Percentiles rank a stretch among this genome's conserved stretches.
These are phyloP conservation scores for Annulohypoxylon nitens DNA, from an alignment of 495 filamentous ascomycete species.

Conservation along the genomic window DNA sequence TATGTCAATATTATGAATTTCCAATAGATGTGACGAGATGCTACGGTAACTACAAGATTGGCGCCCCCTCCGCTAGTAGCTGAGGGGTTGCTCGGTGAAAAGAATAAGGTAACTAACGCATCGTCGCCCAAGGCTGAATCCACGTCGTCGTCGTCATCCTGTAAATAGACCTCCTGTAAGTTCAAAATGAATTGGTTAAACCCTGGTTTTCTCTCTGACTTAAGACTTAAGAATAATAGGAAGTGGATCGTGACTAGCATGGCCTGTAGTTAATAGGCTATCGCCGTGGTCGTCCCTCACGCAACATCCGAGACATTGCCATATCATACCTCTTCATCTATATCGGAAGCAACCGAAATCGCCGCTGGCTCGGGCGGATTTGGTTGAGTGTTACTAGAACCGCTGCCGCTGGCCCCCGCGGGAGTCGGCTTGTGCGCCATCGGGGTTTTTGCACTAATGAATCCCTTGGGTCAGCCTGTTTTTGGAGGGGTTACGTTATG, in stretches of 20 bases:
- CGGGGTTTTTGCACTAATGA: slow-evolving; percentile 16
- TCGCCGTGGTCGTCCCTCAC: slow-evolving; percentile 7
- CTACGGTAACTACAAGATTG: neutral
- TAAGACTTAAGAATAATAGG: slow-evolving; percentile 1
- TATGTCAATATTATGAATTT: slow-evolving; percentile 23
- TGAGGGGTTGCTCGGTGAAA: neutral
- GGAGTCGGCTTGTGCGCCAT: slow-evolving; percentile 40
- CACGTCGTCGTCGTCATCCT: slow-evolving; percentile 38
- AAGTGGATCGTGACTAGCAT: slow-evolving; percentile 7
- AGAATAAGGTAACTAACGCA: slow-evolving; percentile 41
- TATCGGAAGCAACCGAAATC: slow-evolving; percentile 33
- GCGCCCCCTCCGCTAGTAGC: neutral
- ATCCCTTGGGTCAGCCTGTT: slow-evolving; percentile 15
- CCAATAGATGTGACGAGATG: neutral
- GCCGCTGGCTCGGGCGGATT: slow-evolving; percentile 27
- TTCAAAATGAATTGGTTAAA: slow-evolving; percentile 24
- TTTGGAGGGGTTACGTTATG: neutral
- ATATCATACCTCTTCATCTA: slow-evolving; percentile 39
- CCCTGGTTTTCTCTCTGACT: neutral
- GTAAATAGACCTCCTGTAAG: slow-evolving; percentile 29
- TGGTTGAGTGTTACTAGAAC: slow-evolving; percentile 22
- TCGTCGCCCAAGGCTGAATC: slow-evolving; percentile 51
- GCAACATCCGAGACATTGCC: neutral
- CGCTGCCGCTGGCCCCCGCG: slow-evolving; percentile 20
- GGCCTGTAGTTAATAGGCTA: slow-evolving; percentile 16